Percentiles rank a stretch among this genome's conserved stretches.
Evolutionary conservation across 345 rosid species (phyloP).

Genomic region (Lepidium sativum): DNA sequence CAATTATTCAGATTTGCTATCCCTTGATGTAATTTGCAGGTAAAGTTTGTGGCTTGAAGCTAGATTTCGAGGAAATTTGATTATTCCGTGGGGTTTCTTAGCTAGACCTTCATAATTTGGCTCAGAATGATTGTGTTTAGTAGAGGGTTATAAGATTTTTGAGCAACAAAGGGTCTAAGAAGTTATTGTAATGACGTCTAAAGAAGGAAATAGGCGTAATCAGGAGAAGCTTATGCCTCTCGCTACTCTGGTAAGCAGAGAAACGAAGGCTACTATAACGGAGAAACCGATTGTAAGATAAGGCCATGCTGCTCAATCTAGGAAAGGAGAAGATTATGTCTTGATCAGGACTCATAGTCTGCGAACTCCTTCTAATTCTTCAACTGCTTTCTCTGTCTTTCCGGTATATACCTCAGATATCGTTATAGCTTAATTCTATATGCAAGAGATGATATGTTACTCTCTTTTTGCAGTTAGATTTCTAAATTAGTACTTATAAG

Average conservation of each 20-base stretch:
- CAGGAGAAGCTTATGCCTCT: conserved; percentile 64
- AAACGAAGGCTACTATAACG: conserved; percentile 59
- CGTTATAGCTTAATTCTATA: not conserved
- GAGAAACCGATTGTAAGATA: conserved; percentile 64
- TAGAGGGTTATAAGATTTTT: not conserved
- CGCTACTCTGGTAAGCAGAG: conserved; percentile 63
- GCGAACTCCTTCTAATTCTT: conserved; percentile 54
- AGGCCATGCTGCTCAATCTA: conserved; percentile 75
- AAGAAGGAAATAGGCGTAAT: conserved; percentile 43
- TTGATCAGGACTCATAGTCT: conserved; percentile 59
- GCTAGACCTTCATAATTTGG: conserved; percentile 4
- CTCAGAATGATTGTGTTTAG: not conserved
- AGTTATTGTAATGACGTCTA: conserved; percentile 44
- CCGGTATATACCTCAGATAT: conserved; percentile 38
- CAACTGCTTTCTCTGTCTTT: conserved; percentile 63
- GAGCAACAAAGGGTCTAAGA: not conserved
- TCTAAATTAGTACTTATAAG: not conserved
- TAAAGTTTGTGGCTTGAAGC: conserved; percentile 26
- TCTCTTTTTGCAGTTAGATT: not conserved
- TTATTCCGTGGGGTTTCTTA: not conserved
- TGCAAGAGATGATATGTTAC: not conserved
- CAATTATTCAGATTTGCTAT: conserved; percentile 12
- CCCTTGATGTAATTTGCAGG: conserved; percentile 22
- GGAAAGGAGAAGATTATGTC: conserved; percentile 84
- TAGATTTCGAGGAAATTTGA: not conserved